phyloP scores from a whole-genome alignment of 208 protist species.

The Wallacemonas collosoma region DNA sequence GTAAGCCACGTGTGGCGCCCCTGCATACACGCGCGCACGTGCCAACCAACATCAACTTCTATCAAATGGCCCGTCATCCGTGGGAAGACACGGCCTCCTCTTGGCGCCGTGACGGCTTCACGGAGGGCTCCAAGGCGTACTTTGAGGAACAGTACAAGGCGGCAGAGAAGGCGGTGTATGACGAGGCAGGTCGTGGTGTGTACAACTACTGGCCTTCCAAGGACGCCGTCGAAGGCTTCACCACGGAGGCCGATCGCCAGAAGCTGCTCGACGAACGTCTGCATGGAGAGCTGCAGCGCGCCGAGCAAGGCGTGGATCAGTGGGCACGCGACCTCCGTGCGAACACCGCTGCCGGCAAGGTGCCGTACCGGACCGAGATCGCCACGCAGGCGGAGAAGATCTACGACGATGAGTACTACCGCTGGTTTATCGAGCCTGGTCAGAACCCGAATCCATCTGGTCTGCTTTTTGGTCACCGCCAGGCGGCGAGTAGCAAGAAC shows the following conservation, averaged over 20 bases:
- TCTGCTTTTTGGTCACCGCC: slow-evolving; percentile 48
- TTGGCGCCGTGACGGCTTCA: slow-evolving; percentile 86
- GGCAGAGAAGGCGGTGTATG: slow-evolving; percentile 80
- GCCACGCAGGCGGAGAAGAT: slow-evolving; percentile 91
- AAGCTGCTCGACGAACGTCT: slow-evolving; percentile 79
- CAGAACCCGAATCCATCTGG: slow-evolving; percentile 89
- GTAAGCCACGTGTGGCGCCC: slow-evolving; percentile 44
- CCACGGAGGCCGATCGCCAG: slow-evolving; percentile 40
- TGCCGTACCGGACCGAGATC: slow-evolving; percentile 79
- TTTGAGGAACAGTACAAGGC: slow-evolving; percentile 87
- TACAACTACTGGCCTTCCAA: slow-evolving; percentile 86
- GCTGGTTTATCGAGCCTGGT: slow-evolving; percentile 92
- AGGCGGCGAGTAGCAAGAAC: slow-evolving; percentile 18
- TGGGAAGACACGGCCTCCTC: slow-evolving; percentile 85
- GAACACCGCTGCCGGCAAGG: slow-evolving; percentile 61
- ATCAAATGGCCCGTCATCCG: slow-evolving; percentile 92
- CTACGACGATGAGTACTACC: slow-evolving; percentile 93
- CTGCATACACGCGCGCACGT: slow-evolving; percentile 70
- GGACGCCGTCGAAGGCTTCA: slow-evolving; percentile 53
- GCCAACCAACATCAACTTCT: slow-evolving; percentile 90
- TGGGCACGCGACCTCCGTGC: slow-evolving; percentile 79
- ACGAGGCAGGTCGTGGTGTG: slow-evolving; percentile 57
- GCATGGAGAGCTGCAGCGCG: slow-evolving; percentile 54
- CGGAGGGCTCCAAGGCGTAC: slow-evolving; percentile 84
- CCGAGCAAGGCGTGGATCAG: slow-evolving; percentile 64